phyloP scores from a whole-genome alignment of 345 rosid genomes.

The Lepidium africanum region DNA sequence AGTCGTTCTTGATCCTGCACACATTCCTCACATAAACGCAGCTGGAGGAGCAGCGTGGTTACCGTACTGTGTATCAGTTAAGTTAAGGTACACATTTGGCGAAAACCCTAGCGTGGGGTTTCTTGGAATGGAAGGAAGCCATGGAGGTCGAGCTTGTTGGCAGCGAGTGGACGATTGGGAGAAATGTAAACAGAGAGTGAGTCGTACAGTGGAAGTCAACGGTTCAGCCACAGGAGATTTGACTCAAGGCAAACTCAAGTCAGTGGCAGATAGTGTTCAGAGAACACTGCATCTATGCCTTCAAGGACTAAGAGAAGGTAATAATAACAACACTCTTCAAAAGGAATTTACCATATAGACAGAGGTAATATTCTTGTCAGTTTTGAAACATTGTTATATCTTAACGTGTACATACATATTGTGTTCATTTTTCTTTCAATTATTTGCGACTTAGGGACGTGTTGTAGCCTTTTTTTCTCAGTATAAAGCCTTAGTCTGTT shows the following conservation, averaged over 20 bases:
- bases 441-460: background rate
- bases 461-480: slow-evolving; percentile 8
- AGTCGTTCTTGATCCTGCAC: slow-evolving; percentile 90
- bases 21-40: slow-evolving; percentile 65
- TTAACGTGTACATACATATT: slow-evolving; percentile 20
- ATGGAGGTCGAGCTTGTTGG: slow-evolving; percentile 98
- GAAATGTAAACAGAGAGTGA: slow-evolving; percentile 77
- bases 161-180: slow-evolving; percentile 78
- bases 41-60: slow-evolving; percentile 99
- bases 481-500: background rate
- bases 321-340: slow-evolving; percentile 30
- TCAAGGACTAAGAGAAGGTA: slow-evolving; percentile 68
- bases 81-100: slow-evolving; percentile 69
- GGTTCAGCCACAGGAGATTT: slow-evolving; percentile 46
- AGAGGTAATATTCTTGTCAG: slow-evolving; percentile 1
- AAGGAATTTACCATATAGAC: slow-evolving; percentile 17
- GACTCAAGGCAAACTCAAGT: slow-evolving; percentile 64
- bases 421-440: background rate
- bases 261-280: slow-evolving; percentile 79
- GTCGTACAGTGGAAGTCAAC: slow-evolving; percentile 50
- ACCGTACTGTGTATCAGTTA: slow-evolving; percentile 89
- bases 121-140: slow-evolving; percentile 96
- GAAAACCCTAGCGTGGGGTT: slow-evolving; percentile 55
- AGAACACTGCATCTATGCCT: slow-evolving; percentile 56
- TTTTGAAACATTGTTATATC: slow-evolving; percentile 8